Base-by-base conservation (phyloP, 352 stramenopile species). In the Pseudoperonospora humuli region DNA sequence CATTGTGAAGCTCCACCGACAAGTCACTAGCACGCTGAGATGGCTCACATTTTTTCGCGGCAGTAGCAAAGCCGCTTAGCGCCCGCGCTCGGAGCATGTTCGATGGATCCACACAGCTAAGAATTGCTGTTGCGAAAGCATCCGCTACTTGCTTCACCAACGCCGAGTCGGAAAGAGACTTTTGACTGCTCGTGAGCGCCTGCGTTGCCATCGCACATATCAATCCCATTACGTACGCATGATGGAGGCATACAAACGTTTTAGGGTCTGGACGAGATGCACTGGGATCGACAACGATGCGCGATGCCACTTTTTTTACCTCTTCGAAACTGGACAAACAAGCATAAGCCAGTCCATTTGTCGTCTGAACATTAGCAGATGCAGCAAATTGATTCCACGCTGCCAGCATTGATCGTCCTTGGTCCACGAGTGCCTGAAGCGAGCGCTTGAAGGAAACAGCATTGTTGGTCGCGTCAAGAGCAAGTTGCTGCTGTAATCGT, bases 211-310 rank as follows among this genome's bases (percentile, higher is more conserved):
- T 85, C 1, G 75, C 80, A 45, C 74, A 88, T 27, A 93, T 69
- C 15, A 93, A 46, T 28, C 76, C 79, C 43, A 86, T 67, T 5
- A 93, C 75, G 44, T 75, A 87, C 2, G 78, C 72, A 33, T 93
- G 81, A 29, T 93, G 81, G 1, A 93, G 57, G 23, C 76, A 86
- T 1, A 87, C 78, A 50, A 93, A 89, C 2, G 75, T 85, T 35
- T 64, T 69, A 0, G 50, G 52, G 39, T 86, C 74, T 1, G 69
- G 74, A 41, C 61, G 42, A 1, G 49, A 47, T 9, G 61, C 54
- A 21, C 51, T 75, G 6, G 73, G 57, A 28, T 87, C 65, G 3
- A 67, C 45, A 34, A 86, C 55, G 19, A 89, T 60, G n/a, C 74
- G 68, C 9, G 75, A 75, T 3, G 84, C 67, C 10, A 70, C 68